Base-by-base conservation (phyloP, 2,329 filamentous ascomycete species). In the Alternaria rosae region DNA sequence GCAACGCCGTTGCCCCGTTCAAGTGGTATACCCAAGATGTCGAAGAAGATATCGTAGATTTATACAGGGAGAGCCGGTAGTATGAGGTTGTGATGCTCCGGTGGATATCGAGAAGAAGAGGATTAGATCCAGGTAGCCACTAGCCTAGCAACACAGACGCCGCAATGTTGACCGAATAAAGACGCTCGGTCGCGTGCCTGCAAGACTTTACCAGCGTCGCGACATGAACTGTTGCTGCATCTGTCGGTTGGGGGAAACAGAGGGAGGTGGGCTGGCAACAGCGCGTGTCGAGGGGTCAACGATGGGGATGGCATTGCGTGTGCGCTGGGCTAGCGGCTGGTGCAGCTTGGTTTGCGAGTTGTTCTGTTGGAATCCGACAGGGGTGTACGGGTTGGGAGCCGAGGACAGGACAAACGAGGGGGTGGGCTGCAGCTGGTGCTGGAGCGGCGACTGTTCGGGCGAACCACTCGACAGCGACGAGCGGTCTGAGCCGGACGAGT, bases 401-500 rank as follows among this genome's bases (percentile, higher is more conserved):
- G 81, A 80, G 30, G 93, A 92, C 73, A 97, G 91, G 61, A 90
- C 88, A 76, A 90, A 87, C 59, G 86, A 86, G 21, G 94, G 89
- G 23, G 92, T 87, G 6, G 88, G 88, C 77, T 90, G 88, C 56
- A 88, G 85, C 74, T 89, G 92, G 74, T 95, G 92, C 83, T 97
- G 94, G 42, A 95, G 89, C 23, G 95, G 95, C 43, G 94, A 98
- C 50, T 92, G 89, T 74, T 94, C 92, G 43, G 95, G 95, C 6
- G 95, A 98, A 74, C 93, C 94, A 83, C 94, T 97, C 48, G 94
- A 95, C 69, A 97, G 85, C 58, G 95, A 98, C 6, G 94, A 97
- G 68, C 94, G 92, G 82, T 99, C 95, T 62, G 95, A 97, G 28
- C 88, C 88, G 35, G 91, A 89, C 63, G 93, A 96, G 82, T 94